phyloP scores from a whole-genome alignment of 257 asterid species.

The Lycium ferocissimum region DNA sequence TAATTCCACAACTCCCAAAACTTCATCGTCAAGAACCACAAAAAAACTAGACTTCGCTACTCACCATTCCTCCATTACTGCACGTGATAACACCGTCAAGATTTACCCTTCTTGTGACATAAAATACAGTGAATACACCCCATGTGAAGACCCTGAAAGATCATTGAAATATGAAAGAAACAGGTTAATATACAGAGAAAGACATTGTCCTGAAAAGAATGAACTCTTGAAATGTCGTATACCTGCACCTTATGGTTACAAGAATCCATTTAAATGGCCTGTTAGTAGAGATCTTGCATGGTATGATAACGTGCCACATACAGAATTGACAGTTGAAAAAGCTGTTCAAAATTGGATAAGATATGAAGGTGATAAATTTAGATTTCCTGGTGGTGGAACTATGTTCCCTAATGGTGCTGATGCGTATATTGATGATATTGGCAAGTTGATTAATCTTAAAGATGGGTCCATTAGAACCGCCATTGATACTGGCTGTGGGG shows the following conservation, averaged over 20 bases:
- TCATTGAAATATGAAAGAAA: constrained; percentile 30
- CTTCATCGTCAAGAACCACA: neutral
- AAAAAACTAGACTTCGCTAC: constrained; percentile 32
- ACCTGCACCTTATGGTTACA: constrained; percentile 36
- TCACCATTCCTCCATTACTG: constrained; percentile 21
- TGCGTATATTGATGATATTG: constrained; percentile 41
- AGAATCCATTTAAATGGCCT: constrained; percentile 38
- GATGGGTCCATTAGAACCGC: constrained; percentile 44
- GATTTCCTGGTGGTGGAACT: constrained; percentile 45
- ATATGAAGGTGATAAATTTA: constrained; percentile 38
- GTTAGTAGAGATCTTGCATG: constrained; percentile 37
- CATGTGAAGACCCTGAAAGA: constrained; percentile 36
- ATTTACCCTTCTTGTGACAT: constrained; percentile 29
- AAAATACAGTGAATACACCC: constrained; percentile 38
- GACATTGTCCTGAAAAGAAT: constrained; percentile 36
- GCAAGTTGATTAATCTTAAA: constrained; percentile 33
- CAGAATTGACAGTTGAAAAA: constrained; percentile 39
- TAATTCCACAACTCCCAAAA: neutral
- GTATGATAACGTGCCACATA: constrained; percentile 42
- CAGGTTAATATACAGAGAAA: constrained; percentile 38
- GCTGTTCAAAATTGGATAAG: constrained; percentile 40
- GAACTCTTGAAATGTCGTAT: constrained; percentile 33
- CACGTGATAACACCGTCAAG: constrained; percentile 24
- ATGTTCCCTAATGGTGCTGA: constrained; percentile 45
- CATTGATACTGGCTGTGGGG: constrained; percentile 46